Base-by-base conservation (phyloP, 352 stramenopile genomes). In the Chrysophaeum taylorii region DNA sequence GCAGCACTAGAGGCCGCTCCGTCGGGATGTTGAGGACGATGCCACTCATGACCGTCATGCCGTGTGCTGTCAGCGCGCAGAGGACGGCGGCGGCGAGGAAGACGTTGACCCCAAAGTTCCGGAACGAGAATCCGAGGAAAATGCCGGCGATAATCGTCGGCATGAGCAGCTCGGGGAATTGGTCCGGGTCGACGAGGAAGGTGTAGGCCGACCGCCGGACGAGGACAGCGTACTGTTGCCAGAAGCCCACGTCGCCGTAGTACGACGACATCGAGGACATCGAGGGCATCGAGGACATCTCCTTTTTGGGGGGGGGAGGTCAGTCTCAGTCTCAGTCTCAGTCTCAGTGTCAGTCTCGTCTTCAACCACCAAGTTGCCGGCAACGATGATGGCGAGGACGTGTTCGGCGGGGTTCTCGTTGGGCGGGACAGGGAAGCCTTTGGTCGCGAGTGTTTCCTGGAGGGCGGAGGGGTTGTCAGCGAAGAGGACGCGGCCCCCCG, bases 401-500 rank as follows among this genome's bases (percentile, higher is more conserved):
- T 66, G 57, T 33, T 66, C 57, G 9, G 57, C 57, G 16, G 37
- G 33, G 57, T 66, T 66, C 57, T 42, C 37, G 12, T 9, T 5
- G 2, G 18, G 2, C 12, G 57, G 12, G 33, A 18, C 27, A 5
- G 31, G 57, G 33, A 7, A 1, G 33, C 57, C 57, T 2, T 23
- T 23, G 33, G 27, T 36, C 5, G 57, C 31, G 36, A 66, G 45
- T 31, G 45, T 45, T 1, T 42, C 31, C 14, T 1, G 2, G 12
- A 66, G 5, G 2, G 4, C 2, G 1, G 33, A 15, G 57, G 57
- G 57, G 33, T 2, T 9, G 14, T 7, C 57, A 2, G 1, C 4
- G 57, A 48, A 66, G 4, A n/a, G 2, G 57, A 27, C 2, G 62
- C 21, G 39, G 61, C 57, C 85, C 76, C 12, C 12, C 16, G 31